Base-by-base conservation (phyloP, 2,329 filamentous ascomycete genomes). In the Diplodia seriata region DNA sequence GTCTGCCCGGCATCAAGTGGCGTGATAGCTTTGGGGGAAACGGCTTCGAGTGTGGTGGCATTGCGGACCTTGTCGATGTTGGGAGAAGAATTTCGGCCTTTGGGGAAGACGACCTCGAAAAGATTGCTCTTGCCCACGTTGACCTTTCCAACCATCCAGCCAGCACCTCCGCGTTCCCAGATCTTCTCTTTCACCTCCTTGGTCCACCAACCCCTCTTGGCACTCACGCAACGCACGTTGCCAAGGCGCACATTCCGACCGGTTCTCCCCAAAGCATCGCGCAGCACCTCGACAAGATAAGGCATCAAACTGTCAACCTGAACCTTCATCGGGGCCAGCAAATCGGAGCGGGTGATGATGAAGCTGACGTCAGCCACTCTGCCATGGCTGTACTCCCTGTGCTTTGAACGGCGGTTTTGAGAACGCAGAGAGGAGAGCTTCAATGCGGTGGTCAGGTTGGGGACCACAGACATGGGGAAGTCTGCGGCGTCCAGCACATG, bases 61-160 rank as follows among this genome's bases (percentile, higher is more conserved):
- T 68, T 74, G 20, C 77, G 76, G 0, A 79, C 72, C 69, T 76
- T 76, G 49, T 77, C 76, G 1, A 78, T 69, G 31, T 77, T 69
- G 50, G 72, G 72, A 54, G 74, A 75, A 29, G 75, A 81, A 73
- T 67, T 77, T 72, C 74, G 78, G 64, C 74, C 83, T 91, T 94
- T 90, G 4, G 96, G 94, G 74, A 94, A 97, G 8, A 97, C 88
- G 4, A 89, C 87, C 72, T 95, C 90, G 69, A 98, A 97, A 2
- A 99, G 85, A 75, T 91, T 90, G 73, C 94, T 98, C 80, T 99
- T 99, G 29, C 95, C 96, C 2, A 98, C 96, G 75, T 99, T 99
- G 70, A 93, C 93, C 79, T 97, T 98, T n/a, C 95, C 95, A 2
- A 99, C 91, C 84, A 99, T 90, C 94, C 95, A 99, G 18, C 91